A percentile compares a stretch with the other conserved stretches of the same genome.
Evolutionary conservation across 73 alveolate genomes (phyloP).

Genomic region (Stentor roeselii): DNA sequence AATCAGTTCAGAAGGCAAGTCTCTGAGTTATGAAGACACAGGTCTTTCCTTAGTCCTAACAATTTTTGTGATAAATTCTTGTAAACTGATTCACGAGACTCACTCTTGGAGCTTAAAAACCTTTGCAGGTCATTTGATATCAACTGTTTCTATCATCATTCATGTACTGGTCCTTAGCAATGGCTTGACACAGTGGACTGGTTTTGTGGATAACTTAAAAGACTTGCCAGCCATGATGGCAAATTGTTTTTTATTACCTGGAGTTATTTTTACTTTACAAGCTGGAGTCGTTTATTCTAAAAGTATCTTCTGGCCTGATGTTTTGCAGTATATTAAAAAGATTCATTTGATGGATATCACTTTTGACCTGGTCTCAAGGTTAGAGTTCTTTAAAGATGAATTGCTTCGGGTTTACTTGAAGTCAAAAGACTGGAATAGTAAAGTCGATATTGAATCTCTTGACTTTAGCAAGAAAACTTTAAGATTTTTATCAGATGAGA

Average conservation of each 20-base stretch:
- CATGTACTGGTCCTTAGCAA: not conserved
- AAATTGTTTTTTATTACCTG: not conserved
- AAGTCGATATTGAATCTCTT: not conserved
- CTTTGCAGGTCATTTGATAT: not conserved
- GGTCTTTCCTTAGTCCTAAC: not conserved
- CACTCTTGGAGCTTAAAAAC: not conserved
- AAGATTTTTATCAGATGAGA: constrained; percentile 4
- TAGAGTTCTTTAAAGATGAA: not conserved
- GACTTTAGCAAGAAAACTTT: not conserved
- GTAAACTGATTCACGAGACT: not conserved
- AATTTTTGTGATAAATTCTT: not conserved
- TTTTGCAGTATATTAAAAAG: not conserved
- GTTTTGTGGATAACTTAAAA: not conserved
- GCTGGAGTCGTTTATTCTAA: not conserved
- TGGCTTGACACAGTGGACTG: not conserved
- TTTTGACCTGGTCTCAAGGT: not conserved
- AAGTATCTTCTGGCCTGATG: not conserved
- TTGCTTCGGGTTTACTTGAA: not conserved
- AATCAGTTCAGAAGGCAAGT: not conserved
- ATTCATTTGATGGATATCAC: not conserved
- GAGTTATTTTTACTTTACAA: not conserved
- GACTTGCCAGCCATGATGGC: not conserved
- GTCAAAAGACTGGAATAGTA: not conserved
- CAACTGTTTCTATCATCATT: not conserved
- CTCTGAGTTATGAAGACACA: not conserved